Percentiles rank a stretch among this genome's conserved stretches.
Conservation (phyloP, 2,329 filamentous ascomycete genomes). For the Bipolaris cookei region DNA sequence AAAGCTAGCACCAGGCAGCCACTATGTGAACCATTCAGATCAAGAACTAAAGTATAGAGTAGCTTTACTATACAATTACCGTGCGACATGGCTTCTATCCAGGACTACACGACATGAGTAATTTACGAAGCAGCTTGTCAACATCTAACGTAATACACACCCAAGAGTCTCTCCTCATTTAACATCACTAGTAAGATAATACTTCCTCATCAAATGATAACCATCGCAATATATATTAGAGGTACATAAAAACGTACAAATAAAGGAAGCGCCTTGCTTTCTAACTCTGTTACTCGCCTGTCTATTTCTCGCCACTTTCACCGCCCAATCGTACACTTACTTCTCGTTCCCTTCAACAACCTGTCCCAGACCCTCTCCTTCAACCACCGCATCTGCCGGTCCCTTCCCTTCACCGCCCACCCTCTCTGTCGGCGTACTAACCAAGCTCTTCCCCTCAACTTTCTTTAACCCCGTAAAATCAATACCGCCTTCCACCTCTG, state of each 20-base stretch:
- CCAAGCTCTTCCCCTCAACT: conserved; percentile 13
- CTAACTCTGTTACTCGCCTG: no score
- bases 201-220: background rate
- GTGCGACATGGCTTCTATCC: no score
- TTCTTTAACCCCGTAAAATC: background rate
- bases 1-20: background rate
- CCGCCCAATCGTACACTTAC: background rate
- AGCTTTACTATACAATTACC: background rate
- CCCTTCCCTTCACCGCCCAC: conserved; percentile 16
- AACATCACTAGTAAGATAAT: background rate
- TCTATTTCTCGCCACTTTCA: background rate
- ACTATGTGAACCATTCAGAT: background rate
- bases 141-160: no score
- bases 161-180: no score
- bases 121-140: no score
- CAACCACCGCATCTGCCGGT: conserved; percentile 39
- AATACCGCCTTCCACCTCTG: conserved; percentile 3
- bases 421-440: conserved; percentile 14
- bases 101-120: background rate
- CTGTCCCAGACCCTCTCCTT: conserved; percentile 48
- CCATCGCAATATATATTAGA: background rate
- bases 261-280: background rate
- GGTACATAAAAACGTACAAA: background rate
- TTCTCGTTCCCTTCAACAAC: conserved; percentile 28
- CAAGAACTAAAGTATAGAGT: background rate